These are phyloP conservation scores for Sclerotinia sclerotiorum DNA, from an alignment of 2,329 filamentous ascomycete genomes.

Conservation along the genomic window DNA sequence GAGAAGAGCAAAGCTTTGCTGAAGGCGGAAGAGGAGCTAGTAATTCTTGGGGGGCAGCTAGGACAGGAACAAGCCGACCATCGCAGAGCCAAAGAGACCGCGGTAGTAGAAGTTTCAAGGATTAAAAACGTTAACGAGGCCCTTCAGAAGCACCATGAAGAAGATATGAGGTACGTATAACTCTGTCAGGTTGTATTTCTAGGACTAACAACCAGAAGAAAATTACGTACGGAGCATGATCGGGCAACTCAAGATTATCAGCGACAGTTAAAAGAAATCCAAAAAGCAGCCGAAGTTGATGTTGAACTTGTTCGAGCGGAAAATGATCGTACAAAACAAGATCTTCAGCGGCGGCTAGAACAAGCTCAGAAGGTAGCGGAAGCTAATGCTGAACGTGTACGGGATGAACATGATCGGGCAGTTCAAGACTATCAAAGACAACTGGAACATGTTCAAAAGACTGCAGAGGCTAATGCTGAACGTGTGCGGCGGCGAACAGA, in stretches of 20 bases:
- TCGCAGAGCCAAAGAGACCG: slow-evolving; percentile 61
- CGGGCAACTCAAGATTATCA: slow-evolving; percentile 38
- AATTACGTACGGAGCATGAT: slow-evolving; percentile 40
- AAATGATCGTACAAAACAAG: slow-evolving; percentile 37
- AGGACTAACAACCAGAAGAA: slow-evolving; percentile 35
- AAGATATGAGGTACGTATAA: slow-evolving; percentile 55
- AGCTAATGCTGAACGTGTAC: slow-evolving; percentile 49
- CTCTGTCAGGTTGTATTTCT: not conserved
- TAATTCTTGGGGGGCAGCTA: slow-evolving; percentile 53
- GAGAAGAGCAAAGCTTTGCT: slow-evolving; percentile 62
- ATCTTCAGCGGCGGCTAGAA: slow-evolving; percentile 47
- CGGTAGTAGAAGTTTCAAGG: slow-evolving; percentile 51
- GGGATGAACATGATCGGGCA: slow-evolving; percentile 42
- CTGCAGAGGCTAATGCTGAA: slow-evolving; percentile 51
- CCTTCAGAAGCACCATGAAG: slow-evolving; percentile 68
- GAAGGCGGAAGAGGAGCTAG: slow-evolving; percentile 48
- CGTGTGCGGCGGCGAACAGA: slow-evolving; percentile 52
- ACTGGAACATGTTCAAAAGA: slow-evolving; percentile 50
- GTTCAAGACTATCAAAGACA: slow-evolving; percentile 44
- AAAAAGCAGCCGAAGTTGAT: slow-evolving; percentile 51
- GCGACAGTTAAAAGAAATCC: slow-evolving; percentile 49
- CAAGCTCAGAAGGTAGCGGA: slow-evolving; percentile 50
- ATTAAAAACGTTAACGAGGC: slow-evolving; percentile 60
- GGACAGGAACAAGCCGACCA: slow-evolving; percentile 75
- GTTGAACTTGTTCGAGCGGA: slow-evolving; percentile 47